Conservation (phyloP, 805 yeast genomes). For the Metschnikowia kunwiensis region DNA sequence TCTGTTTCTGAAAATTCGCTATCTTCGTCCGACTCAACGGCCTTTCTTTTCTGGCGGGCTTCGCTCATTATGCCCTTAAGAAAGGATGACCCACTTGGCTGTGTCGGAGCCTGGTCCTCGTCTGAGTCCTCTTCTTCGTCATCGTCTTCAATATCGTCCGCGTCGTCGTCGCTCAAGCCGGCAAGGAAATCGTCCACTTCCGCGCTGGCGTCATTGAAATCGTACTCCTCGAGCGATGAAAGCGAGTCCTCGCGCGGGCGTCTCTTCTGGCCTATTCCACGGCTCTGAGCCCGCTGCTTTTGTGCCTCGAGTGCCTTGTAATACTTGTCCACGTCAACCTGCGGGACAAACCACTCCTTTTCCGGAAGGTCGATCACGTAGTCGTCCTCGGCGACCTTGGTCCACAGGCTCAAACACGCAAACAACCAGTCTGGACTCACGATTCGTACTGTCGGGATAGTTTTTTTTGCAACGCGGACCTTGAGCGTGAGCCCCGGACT, state of each 20-base stretch:
- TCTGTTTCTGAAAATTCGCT: conserved; percentile 16
- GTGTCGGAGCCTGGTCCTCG: conserved; percentile 4
- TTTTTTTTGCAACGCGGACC: conserved; percentile 71
- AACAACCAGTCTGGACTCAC: conserved; percentile 93
- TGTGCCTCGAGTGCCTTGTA: conserved; percentile 27
- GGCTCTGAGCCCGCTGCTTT: conserved; percentile 13
- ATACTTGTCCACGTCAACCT: conserved; percentile 46
- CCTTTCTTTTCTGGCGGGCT: conserved; percentile 18
- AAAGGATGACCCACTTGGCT: conserved; percentile 21
- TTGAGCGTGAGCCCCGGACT: conserved; percentile 60
- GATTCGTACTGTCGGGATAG: conserved; percentile 62
- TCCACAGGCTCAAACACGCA: conserved; percentile 80
- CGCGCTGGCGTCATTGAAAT: conserved; percentile 41
- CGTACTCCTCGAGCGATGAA: conserved; percentile 33
- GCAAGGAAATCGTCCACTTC: conserved; percentile 50
- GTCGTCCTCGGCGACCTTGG: conserved; percentile 57
- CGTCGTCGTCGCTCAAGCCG: conserved; percentile 39
- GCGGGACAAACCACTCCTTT: conserved; percentile 41
- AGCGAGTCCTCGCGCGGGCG: conserved; percentile 35
- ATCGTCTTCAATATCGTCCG: conserved; percentile 32
- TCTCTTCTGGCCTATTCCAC: conserved; percentile 17
- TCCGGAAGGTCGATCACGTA: conserved; percentile 52
- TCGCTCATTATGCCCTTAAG: conserved; percentile 25
- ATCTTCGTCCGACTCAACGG: conserved; percentile 19
- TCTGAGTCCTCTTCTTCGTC: conserved; percentile 27